These are phyloP conservation scores for Cocos nucifera DNA, from an alignment of 176 grass and related monocot genomes.

Conservation along the genomic window DNA sequence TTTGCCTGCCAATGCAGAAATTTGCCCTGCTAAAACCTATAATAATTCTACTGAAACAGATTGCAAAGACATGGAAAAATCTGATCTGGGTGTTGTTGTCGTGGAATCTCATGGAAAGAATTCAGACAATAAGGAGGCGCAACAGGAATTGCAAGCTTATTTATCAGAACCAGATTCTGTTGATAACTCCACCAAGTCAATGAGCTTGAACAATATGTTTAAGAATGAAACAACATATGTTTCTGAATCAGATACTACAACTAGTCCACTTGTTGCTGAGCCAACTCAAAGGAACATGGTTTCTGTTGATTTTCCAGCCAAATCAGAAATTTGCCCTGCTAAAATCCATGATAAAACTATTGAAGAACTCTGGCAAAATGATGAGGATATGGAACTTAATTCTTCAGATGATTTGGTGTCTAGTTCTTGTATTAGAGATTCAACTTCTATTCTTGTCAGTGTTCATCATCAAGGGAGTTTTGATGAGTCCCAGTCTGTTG, in stretches of 20 bases:
- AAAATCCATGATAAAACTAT: slow-evolving; percentile 24
- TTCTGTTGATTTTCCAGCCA: slow-evolving; percentile 23
- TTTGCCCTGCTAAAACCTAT: slow-evolving; percentile 2
- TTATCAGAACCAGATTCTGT: slow-evolving; percentile 24
- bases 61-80: slow-evolving; percentile 31
- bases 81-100: slow-evolving; percentile 8
- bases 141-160: slow-evolving; percentile 7
- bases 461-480: not conserved
- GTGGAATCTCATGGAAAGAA: slow-evolving; percentile 27
- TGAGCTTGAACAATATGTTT: slow-evolving; percentile 19
- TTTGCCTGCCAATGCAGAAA: slow-evolving; percentile 24
- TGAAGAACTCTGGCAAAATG: slow-evolving; percentile 42
- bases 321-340: slow-evolving; percentile 14
- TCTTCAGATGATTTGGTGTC: slow-evolving; percentile 52
- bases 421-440: slow-evolving; percentile 11
- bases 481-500: not conserved
- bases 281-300: slow-evolving; percentile 18
- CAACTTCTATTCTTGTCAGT: slow-evolving; percentile 8
- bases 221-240: slow-evolving; percentile 12
- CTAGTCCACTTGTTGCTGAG: slow-evolving; percentile 19
- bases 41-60: slow-evolving; percentile 17
- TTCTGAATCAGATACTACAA: slow-evolving; percentile 17
- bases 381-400: slow-evolving; percentile 56
- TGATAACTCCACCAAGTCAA: slow-evolving; percentile 13
- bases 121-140: slow-evolving; percentile 17